phyloP scores from a whole-genome alignment of 352 stramenopile species.

The Phytopythium cucurbitacearum region DNA sequence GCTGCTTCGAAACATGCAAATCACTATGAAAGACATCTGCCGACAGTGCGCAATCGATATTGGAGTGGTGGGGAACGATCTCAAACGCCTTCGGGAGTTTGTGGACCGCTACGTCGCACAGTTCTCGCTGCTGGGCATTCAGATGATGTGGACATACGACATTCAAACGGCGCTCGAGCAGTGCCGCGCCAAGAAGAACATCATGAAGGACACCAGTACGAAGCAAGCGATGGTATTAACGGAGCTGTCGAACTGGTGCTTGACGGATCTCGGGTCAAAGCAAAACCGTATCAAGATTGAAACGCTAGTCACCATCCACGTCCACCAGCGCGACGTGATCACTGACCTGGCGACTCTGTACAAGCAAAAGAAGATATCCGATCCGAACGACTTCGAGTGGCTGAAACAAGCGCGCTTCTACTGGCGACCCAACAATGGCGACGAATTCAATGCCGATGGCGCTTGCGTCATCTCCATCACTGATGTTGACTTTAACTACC shows the following conservation, averaged over 20 bases:
- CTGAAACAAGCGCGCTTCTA: conserved; percentile 99
- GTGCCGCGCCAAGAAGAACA: conserved; percentile 95
- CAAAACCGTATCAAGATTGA: conserved; percentile 98
- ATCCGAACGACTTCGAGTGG: conserved; percentile 99
- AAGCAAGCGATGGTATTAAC: conserved; percentile 92
- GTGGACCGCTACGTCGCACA: conserved; percentile 94
- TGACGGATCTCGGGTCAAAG: conserved; percentile 95
- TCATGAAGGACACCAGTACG: conserved; percentile 96
- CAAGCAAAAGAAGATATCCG: conserved; percentile 95
- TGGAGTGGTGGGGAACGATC: conserved; percentile 85
- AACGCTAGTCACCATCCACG: conserved; percentile 97
- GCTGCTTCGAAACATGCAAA: conserved; percentile 93
- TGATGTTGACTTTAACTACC: conserved; percentile 98
- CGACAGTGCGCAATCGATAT: conserved; percentile 93
- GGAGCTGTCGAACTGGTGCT: conserved; percentile 95
- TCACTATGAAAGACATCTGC: conserved; percentile 97
- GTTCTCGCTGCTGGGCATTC: conserved; percentile 94
- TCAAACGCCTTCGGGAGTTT: conserved; percentile 92
- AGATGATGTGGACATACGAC: conserved; percentile 97
- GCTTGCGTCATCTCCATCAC: conserved; percentile 97
- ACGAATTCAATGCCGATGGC: conserved; percentile 94
- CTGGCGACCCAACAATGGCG: conserved; percentile 91
- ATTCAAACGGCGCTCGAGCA: conserved; percentile 94
- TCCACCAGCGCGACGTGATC: conserved; percentile 98
- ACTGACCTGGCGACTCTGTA: conserved; percentile 92